Evolutionary conservation across 2,329 filamentous ascomycete species (phyloP), one percentile per base, ranked within the genome.

Genomic region (Colletotrichum chrysophilum): DNA sequence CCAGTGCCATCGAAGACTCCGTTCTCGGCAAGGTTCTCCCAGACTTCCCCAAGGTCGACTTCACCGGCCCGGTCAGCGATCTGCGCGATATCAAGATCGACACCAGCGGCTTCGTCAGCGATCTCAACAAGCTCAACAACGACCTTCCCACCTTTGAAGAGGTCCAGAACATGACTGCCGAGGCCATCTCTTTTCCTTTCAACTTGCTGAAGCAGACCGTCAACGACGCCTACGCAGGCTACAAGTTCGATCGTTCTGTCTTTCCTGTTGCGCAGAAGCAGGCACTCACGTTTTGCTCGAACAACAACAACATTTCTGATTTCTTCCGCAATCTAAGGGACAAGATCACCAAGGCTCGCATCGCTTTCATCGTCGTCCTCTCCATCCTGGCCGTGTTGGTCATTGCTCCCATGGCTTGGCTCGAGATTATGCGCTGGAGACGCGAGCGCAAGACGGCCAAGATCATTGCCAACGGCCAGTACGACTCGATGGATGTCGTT

Each of bases 201-300:
- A 90, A 96, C 79, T 87, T 95, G 76, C 91, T 98, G 80, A 95
- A 94, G 80, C 86, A 88, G 77, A 87, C 94, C 62, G 90, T 99
- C 80, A 94, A 95, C 78, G 86, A 92, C 16, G 92, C 90, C 38
- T 90, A 97, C 80, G 90, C 92, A 66, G 90, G 87, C 77, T 98
- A 96, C 88, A 89, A 88, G 36, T 98, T 98, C 82, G 92, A 98
- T 82, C 89, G 92, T 18, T 91, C 91, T 14, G 85, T 94, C 12
- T 96, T 99, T 79, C 95, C 96, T 0, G 90, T 98, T 4, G 96
- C 97, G 2, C 87, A 93, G 79, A 98, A 98, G 86, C 90, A 97
- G 84, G 87, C 92, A 48, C 88, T 99, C 69, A 93, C 90, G 1
- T 98, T 99, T 86, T 99, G 97, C 87, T 95, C 95, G 56, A 92